phyloP scores from a whole-genome alignment of 2,329 filamentous ascomycete genomes.

The Colletotrichum sp. region DNA sequence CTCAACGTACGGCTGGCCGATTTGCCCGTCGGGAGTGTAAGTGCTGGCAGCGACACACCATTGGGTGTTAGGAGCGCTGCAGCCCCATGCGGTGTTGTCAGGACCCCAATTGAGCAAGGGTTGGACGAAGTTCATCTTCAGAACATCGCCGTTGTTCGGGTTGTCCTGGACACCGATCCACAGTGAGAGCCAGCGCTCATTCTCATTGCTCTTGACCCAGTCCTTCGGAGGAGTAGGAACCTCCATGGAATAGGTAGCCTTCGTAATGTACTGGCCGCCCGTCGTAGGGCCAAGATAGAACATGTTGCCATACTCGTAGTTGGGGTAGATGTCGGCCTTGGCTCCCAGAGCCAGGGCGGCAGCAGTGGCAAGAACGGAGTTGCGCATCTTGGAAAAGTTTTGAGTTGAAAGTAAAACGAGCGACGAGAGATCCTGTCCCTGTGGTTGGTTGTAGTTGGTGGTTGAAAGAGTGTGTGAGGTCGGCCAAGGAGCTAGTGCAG shows the following conservation, averaged over 20 bases:
- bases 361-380: not conserved
- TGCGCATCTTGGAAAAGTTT: not conserved
- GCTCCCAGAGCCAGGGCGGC: not conserved
- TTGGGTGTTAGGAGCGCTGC: conserved; percentile 5
- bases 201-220: conserved; percentile 5
- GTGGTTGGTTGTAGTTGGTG: not conserved
- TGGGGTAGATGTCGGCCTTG: not conserved
- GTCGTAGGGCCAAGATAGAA: conserved; percentile 6
- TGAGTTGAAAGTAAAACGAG: not conserved
- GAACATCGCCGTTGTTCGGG: not conserved
- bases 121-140: conserved; percentile 8
- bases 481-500: not conserved
- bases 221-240: not conserved
- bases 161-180: conserved; percentile 9
- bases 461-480: not conserved
- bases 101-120: conserved; percentile 10
- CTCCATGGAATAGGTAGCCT: conserved; percentile 24
- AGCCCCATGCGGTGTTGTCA: not conserved
- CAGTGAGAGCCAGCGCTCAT: not conserved
- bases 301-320: conserved; percentile 11
- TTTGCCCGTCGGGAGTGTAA: not conserved
- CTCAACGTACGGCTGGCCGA: conserved; percentile 1
- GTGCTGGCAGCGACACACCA: conserved; percentile 7
- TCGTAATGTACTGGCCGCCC: conserved; percentile 15
- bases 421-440: not conserved